Evolutionary conservation across 345 rosid species (phyloP).

Genomic region (Anastatica hierochuntica): DNA sequence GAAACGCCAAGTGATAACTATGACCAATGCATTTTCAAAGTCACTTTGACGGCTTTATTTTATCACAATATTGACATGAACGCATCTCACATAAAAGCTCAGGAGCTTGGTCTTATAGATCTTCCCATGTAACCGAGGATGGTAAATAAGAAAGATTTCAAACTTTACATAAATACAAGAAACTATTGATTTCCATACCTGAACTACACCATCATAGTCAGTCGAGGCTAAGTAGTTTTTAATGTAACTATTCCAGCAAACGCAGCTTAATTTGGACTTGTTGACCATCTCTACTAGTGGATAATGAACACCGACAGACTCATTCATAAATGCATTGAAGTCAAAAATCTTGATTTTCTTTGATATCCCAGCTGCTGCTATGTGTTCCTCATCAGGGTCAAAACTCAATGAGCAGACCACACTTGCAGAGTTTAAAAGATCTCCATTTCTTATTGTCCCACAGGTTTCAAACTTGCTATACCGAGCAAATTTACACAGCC

Average conservation of each 20-base stretch:
- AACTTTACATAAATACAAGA: neutral
- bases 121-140: neutral
- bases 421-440: constrained; percentile 63
- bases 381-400: constrained; percentile 62
- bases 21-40: neutral
- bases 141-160: neutral
- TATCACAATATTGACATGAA: neutral
- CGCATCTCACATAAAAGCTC: neutral
- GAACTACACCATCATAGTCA: constrained; percentile 73
- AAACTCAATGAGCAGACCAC: constrained; percentile 78
- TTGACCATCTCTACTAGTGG: constrained; percentile 76
- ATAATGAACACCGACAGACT: constrained; percentile 64
- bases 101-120: neutral
- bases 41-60: neutral
- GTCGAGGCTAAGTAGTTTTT: constrained; percentile 85
- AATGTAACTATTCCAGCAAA: constrained; percentile 89
- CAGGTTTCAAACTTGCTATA: constrained; percentile 67
- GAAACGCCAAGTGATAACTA: constrained; percentile 9
- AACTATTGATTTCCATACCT: constrained; percentile 29
- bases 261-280: constrained; percentile 71
- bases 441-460: constrained; percentile 61
- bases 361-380: constrained; percentile 91
- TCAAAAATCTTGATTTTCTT: constrained; percentile 80
- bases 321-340: constrained; percentile 55
- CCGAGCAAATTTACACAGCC: constrained; percentile 68